Evolutionary conservation across 768 basidiomycete species (phyloP).

Genomic region (Chlorophyllum brunneum): DNA sequence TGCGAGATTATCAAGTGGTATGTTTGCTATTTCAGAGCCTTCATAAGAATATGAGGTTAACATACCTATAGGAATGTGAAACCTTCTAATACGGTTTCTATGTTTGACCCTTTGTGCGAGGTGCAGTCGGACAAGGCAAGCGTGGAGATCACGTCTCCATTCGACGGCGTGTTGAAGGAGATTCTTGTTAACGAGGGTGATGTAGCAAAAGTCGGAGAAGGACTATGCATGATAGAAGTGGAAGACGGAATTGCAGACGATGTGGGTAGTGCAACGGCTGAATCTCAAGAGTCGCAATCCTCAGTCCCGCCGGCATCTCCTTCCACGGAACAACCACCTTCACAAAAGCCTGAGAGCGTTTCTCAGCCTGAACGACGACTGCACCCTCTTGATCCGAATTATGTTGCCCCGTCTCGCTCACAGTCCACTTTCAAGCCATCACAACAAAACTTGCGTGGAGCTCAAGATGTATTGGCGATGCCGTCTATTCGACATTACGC

Average conservation of each 20-base stretch:
- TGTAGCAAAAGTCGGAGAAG: conserved; percentile 77
- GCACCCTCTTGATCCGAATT: conserved; percentile 63
- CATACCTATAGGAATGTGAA: conserved; percentile 60
- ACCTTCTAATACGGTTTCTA: conserved; percentile 43
- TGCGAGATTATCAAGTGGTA: conserved; percentile 87
- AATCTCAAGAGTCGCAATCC: not conserved
- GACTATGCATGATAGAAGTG: conserved; percentile 78
- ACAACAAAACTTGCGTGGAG: conserved; percentile 5
- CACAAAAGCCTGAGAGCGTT: not conserved
- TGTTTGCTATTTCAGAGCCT: conserved; percentile 16
- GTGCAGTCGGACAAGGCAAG: conserved; percentile 90
- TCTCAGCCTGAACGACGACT: conserved; percentile 14
- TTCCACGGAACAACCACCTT: conserved; percentile 13
- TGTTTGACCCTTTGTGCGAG: conserved; percentile 76
- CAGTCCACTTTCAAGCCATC: conserved; percentile 14
- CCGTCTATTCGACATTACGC: conserved; percentile 82
- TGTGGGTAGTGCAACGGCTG: conserved; percentile 10
- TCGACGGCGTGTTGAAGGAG: conserved; percentile 69
- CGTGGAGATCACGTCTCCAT: conserved; percentile 89
- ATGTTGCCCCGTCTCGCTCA: not conserved
- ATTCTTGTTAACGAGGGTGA: conserved; percentile 78
- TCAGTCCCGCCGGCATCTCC: conserved; percentile 14
- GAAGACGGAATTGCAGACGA: conserved; percentile 46
- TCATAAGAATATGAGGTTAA: not conserved
- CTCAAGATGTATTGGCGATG: conserved; percentile 52